Base-by-base conservation (phyloP, 352 stramenopile genomes). In the Globisporangium yorkense region DNA sequence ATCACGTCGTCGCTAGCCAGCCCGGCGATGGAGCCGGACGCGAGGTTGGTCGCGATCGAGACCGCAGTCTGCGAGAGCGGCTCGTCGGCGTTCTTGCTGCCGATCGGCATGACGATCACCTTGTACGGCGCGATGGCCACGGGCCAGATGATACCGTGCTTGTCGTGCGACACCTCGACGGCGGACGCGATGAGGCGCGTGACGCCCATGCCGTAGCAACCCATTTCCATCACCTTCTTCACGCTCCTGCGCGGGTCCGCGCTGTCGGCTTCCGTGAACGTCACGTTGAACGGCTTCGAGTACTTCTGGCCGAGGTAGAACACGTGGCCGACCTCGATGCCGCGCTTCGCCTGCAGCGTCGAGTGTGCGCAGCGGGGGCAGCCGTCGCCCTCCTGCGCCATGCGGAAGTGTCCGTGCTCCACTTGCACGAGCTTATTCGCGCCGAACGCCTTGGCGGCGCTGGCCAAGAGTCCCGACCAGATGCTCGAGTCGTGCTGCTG, bases 301-400 rank as follows among this genome's bases (percentile, higher is more conserved):
- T 96, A 96, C 71, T 93, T 94, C 45, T 88, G 72, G n/a, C 88
- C 87, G 1, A 96, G 68, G 59, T 94, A 92, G 57, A 96, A 96
- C 27, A 93, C 82, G 68, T 95, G 85, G 10, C 83, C 88, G 21
- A 96, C 85, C 60, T 96, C 88, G 18, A 96, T 96, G 35, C 88
- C 88, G 16, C 84, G 83, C 54, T 89, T 89, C 43, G 71, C 75
- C 21, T 83, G 70, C 1, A 96, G 78, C 10, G 59, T 60, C 18
- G 67, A 73, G 15, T 62, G 64, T 8, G 74, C 71, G 16, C 80
- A 88, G n/a, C 71, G 67, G 2, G 78, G 66, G 41, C 84, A 94
- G 31, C 61, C 65, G 33, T 95, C 85, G 29, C 82, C 80, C 46
- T 82, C 81, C 54, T 80, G 56, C 12, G 85, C 84, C 27, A 79